phyloP scores from a whole-genome alignment of 495 filamentous ascomycete genomes.

The Bathelium albidoporum region DNA sequence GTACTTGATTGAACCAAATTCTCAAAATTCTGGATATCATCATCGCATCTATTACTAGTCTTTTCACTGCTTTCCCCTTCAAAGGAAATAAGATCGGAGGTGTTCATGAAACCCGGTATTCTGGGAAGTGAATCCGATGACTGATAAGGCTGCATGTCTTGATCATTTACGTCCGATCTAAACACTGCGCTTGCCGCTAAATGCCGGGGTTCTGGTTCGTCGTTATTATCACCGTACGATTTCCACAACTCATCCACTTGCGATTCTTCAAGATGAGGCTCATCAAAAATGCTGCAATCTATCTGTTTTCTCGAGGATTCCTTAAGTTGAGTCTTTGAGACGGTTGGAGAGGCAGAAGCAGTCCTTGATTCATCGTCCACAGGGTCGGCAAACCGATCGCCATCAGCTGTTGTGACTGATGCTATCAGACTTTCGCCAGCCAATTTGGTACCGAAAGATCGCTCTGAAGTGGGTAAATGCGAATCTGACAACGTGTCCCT shows the following conservation, averaged over 20 bases:
- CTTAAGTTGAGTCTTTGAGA: not conserved
- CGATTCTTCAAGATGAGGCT: not conserved
- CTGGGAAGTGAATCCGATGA: not conserved
- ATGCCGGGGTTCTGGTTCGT: not conserved
- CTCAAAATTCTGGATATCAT: not conserved
- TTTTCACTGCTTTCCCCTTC: not conserved
- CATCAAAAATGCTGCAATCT: not conserved
- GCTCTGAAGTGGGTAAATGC: not conserved
- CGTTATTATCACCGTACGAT: not conserved
- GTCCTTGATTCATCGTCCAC: constrained; percentile 2
- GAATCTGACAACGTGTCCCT: not conserved
- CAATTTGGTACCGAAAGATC: not conserved
- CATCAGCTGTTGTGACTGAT: constrained; percentile 10
- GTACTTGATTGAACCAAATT: not conserved
- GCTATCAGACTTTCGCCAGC: not conserved
- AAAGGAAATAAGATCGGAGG: not conserved
- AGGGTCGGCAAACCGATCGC: constrained; percentile 13
- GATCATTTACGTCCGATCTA: not conserved
- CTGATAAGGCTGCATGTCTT: not conserved
- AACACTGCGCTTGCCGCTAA: not conserved
- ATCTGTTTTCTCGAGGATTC: not conserved
- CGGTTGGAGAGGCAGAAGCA: not conserved
- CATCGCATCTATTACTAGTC: too few relatives aligned
- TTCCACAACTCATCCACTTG: not conserved
- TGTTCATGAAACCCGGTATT: not conserved